phyloP scores from a whole-genome alignment of 2,329 filamentous ascomycete species.

The Arthrobotrys sinensis region DNA sequence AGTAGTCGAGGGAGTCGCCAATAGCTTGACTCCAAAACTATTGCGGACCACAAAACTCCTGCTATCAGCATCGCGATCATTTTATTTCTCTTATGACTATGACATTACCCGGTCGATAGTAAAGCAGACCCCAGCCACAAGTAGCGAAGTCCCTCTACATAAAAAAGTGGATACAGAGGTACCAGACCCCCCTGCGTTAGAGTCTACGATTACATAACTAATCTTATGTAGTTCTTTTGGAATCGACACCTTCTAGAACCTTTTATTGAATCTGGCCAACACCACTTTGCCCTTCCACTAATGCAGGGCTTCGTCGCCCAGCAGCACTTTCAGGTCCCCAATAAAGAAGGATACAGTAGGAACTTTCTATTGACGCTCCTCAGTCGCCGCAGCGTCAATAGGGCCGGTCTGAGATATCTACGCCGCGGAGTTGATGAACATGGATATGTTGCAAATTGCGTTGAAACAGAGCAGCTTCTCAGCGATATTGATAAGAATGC shows the following conservation, averaged over 20 bases:
- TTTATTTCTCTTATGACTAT: slow-evolving; percentile 95
- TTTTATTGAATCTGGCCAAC: slow-evolving; percentile 81
- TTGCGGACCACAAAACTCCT: slow-evolving; percentile 86
- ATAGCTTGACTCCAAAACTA: slow-evolving; percentile 83
- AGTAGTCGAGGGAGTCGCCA: slow-evolving; percentile 67
- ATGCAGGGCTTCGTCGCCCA: slow-evolving; percentile 95
- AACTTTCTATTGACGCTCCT: slow-evolving; percentile 87
- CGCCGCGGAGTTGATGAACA: slow-evolving; percentile 91
- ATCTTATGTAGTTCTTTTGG: slow-evolving; percentile 82
- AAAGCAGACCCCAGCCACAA: slow-evolving; percentile 41
- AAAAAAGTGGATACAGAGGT: slow-evolving; percentile 79
- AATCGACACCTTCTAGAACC: slow-evolving; percentile 82
- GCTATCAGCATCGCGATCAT: slow-evolving; percentile 84
- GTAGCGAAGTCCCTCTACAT: slow-evolving; percentile 75
- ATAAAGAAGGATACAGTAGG: slow-evolving; percentile 64
- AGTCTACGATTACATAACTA: slow-evolving; percentile 16
- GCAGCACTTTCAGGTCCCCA: slow-evolving; percentile 64
- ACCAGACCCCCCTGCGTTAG: slow-evolving; percentile 61
- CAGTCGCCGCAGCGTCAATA: slow-evolving; percentile 87
- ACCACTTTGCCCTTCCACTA: slow-evolving; percentile 81
- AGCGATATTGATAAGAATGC: slow-evolving; percentile 77
- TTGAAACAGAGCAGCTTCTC: slow-evolving; percentile 95
- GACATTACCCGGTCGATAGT: slow-evolving; percentile 82
- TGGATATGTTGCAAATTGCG: slow-evolving; percentile 87
- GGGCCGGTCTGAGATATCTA: slow-evolving; percentile 90